phyloP scores from a whole-genome alignment of 352 stramenopile genomes.

The Pythium phragmitis region DNA sequence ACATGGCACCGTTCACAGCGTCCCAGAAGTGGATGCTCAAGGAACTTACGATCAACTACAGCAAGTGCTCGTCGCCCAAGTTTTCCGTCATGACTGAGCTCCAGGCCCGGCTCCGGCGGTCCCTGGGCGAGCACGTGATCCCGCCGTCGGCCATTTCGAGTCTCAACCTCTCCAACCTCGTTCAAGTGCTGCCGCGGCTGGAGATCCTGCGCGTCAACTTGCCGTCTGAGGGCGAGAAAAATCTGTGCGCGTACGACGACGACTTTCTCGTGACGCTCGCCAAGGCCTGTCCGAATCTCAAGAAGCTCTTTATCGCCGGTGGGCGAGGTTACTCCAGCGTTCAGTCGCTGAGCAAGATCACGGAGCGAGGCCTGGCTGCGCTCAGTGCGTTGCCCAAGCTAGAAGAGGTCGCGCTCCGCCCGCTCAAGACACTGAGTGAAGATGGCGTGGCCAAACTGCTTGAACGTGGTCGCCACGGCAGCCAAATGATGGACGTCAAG shows the following conservation, averaged over 20 bases:
- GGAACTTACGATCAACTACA: constrained; percentile 22
- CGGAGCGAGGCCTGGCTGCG: constrained; percentile 5
- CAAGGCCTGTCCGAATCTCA: constrained; percentile 18
- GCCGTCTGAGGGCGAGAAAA: constrained; percentile 12
- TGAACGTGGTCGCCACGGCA: not conserved
- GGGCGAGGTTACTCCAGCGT: constrained; percentile 18
- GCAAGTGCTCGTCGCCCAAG: constrained; percentile 11
- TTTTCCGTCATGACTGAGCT: constrained; percentile 18
- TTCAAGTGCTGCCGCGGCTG: constrained; percentile 13
- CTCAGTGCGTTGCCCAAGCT: constrained; percentile 13
- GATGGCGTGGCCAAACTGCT: constrained; percentile 9
- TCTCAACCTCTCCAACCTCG: constrained; percentile 18
- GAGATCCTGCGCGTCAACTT: constrained; percentile 17
- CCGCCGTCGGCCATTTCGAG: constrained; percentile 6
- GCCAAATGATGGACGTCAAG: constrained; percentile 21
- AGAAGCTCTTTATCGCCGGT: constrained; percentile 17
- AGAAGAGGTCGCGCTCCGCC: constrained; percentile 18
- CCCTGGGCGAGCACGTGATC: constrained; percentile 7
- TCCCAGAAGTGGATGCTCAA: constrained; percentile 40
- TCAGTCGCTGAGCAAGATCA: constrained; percentile 10
- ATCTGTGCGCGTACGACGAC: constrained; percentile 17
- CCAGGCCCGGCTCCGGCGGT: constrained; percentile 12
- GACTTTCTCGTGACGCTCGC: constrained; percentile 21
- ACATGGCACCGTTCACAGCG: constrained; percentile 45
- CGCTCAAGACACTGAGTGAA: constrained; percentile 7